Evolutionary conservation across 2,329 filamentous ascomycete species (phyloP).

Genomic region (Hymenotorrendiella dingleyae): DNA sequence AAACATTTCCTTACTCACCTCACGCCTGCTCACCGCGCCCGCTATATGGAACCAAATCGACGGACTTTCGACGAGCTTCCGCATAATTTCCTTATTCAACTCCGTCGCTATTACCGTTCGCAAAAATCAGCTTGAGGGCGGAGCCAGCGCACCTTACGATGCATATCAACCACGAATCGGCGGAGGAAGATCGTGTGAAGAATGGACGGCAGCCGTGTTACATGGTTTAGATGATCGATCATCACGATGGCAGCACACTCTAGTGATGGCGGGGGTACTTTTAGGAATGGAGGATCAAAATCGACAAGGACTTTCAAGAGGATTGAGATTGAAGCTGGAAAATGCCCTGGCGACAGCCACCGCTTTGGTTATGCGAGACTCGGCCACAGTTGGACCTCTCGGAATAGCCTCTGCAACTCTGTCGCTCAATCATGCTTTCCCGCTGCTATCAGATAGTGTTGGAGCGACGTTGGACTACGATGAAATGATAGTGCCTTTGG

Average conservation of each 20-base stretch:
- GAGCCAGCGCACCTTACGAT: constrained; percentile 26
- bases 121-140: constrained; percentile 30
- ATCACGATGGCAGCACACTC: constrained; percentile 61
- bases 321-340: constrained; percentile 51
- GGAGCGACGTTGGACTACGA: constrained; percentile 52
- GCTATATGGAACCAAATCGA: constrained; percentile 50
- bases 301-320: constrained; percentile 46
- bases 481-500: constrained; percentile 49
- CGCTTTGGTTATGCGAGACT: constrained; percentile 54
- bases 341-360: constrained; percentile 53
- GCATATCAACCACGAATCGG: constrained; percentile 32
- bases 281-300: constrained; percentile 53
- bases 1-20: constrained; percentile 52
- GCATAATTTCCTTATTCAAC: constrained; percentile 51
- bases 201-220: constrained; percentile 35
- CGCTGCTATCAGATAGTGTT: constrained; percentile 48
- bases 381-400: constrained; percentile 40
- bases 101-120: constrained; percentile 37
- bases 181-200: constrained; percentile 44
- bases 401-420: constrained; percentile 49
- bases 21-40: constrained; percentile 51
- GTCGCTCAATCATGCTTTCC: constrained; percentile 59
- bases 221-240: constrained; percentile 45
- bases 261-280: constrained; percentile 58
- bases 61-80: constrained; percentile 44